Percentiles rank a stretch among this genome's conserved stretches.
Conservation (phyloP, 768 basidiomycete species). For the Zangia roseola region DNA sequence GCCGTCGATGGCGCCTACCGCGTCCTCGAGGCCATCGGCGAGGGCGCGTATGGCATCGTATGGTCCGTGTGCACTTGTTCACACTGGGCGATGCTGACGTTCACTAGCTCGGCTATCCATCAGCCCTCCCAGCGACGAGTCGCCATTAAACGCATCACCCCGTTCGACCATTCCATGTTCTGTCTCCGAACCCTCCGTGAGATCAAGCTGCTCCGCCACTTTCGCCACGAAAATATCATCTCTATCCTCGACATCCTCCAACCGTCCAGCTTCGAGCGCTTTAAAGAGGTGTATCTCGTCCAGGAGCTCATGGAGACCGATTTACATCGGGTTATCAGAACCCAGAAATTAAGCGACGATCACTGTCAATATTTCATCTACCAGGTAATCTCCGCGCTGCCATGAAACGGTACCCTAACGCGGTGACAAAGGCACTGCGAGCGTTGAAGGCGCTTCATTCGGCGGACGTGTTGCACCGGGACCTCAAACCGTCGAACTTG, state of each 20-base stretch:
- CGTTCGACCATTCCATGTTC: conserved; percentile 95
- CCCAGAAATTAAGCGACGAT: conserved; percentile 91
- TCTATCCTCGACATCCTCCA: conserved; percentile 91
- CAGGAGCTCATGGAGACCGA: conserved; percentile 90
- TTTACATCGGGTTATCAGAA: conserved; percentile 93
- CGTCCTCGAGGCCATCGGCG: conserved; percentile 83
- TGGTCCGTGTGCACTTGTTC: conserved; percentile 41
- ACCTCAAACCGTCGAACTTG: conserved; percentile 95
- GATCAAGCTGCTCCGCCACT: conserved; percentile 90
- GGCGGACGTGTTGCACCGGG: conserved; percentile 92
- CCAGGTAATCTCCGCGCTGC: conserved; percentile 51
- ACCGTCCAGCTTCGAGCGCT: conserved; percentile 70
- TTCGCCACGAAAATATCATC: conserved; percentile 88
- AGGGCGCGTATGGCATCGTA: conserved; percentile 94
- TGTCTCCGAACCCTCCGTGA: conserved; percentile 81
- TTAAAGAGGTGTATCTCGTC: conserved; percentile 81
- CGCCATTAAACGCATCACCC: conserved; percentile 94
- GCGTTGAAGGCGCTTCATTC: conserved; percentile 94
- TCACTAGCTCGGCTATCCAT: conserved; percentile 68
- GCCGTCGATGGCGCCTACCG: conserved; percentile 59
- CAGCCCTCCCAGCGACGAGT: conserved; percentile 77
- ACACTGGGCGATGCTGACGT: conserved; percentile 1
- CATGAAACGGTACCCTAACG: conserved; percentile 2
- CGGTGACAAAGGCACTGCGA: conserved; percentile 63
- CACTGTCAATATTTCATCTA: conserved; percentile 98